Percentiles rank a stretch among this genome's conserved stretches.
These are phyloP conservation scores for Porpolomopsis calyptriformis DNA, from an alignment of 768 basidiomycete species.

Conservation along the genomic window DNA sequence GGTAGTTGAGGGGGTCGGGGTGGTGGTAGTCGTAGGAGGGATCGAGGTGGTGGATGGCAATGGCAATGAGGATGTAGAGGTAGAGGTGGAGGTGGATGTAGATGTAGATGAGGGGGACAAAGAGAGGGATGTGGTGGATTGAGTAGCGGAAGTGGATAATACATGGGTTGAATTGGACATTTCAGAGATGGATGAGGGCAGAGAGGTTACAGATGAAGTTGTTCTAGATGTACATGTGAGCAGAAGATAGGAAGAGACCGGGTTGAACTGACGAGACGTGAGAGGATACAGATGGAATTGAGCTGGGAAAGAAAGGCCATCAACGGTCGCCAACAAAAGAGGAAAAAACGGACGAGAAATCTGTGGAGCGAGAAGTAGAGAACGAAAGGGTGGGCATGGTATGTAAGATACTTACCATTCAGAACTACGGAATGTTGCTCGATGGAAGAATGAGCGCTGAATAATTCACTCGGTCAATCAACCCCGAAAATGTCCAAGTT, in stretches of 20 bases:
- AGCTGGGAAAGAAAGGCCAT: too few species aligned
- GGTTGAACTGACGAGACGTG: not conserved
- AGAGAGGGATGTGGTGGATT: too few species aligned
- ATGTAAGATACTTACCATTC: too few species aligned
- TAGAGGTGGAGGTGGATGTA: conserved; percentile 14
- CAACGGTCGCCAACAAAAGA: not conserved
- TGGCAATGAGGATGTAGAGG: conserved; percentile 16
- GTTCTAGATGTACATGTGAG: conserved; percentile 13
- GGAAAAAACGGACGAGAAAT: not conserved
- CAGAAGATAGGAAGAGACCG: too few species aligned
- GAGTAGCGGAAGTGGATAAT: conserved; percentile 13
- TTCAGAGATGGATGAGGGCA: conserved; percentile 10
- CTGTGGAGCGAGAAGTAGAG: too few species aligned
- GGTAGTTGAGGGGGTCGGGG: not conserved
- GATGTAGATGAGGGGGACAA: conserved; percentile 12
- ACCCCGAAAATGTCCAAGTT: too few species aligned
- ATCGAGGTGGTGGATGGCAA: conserved; percentile 13
- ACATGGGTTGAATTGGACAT: conserved; percentile 9
- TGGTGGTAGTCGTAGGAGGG: conserved; percentile 4
- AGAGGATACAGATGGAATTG: not conserved
- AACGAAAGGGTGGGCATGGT: too few species aligned
- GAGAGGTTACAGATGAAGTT: too few species aligned
- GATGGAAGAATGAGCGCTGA: too few species aligned
- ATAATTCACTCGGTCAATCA: too few species aligned
- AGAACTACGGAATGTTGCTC: too few species aligned